Percentiles rank a stretch among this genome's conserved stretches.
Evolutionary conservation across 1,284 basidiomycete species (phyloP).

Genomic region (Meripilus lineatus): DNA sequence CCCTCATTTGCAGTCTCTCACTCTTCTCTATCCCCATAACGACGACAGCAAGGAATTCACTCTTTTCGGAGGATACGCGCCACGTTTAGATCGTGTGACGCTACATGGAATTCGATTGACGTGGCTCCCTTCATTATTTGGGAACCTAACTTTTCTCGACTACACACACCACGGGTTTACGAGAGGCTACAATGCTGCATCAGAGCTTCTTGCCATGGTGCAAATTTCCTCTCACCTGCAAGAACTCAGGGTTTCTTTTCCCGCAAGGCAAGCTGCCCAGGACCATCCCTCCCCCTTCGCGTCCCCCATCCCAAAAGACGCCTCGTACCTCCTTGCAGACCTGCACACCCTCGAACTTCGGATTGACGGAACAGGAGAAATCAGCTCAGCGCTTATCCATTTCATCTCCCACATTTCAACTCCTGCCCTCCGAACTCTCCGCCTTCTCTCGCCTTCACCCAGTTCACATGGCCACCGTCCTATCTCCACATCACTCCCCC

Average conservation of each 20-base stretch:
- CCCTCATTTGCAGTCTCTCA: slow-evolving; percentile 47
- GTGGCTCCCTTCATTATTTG: slow-evolving; percentile 57
- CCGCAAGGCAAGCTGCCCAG: slow-evolving; percentile 14
- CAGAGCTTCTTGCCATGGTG: slow-evolving; percentile 30
- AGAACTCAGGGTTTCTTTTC: slow-evolving; percentile 22
- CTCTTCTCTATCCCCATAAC: slow-evolving; percentile 54
- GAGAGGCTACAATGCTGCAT: slow-evolving; percentile 24
- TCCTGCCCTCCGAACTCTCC: slow-evolving; percentile 3
- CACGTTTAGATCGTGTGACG: slow-evolving; percentile 45
- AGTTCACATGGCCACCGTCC: neutral
- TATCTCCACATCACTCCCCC: neutral
- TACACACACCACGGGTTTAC: slow-evolving; percentile 38
- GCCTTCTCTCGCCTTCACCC: slow-evolving; percentile 1
- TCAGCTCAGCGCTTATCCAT: slow-evolving; percentile 5
- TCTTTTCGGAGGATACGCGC: slow-evolving; percentile 59
- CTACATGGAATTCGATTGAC: slow-evolving; percentile 58
- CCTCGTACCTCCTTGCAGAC: slow-evolving; percentile 12
- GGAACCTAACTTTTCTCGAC: slow-evolving; percentile 55
- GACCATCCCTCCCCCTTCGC: slow-evolving; percentile 13
- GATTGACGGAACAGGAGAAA: slow-evolving; percentile 3
- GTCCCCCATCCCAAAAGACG: slow-evolving; percentile 15
- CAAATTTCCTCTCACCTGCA: slow-evolving; percentile 20
- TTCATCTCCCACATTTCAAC: slow-evolving; percentile 7
- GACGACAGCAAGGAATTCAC: slow-evolving; percentile 62
- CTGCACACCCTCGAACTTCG: slow-evolving; percentile 17